Evolutionary conservation across 192 early-diverging fungal species (phyloP).

Genomic region (Backusella tarrabulga): DNA sequence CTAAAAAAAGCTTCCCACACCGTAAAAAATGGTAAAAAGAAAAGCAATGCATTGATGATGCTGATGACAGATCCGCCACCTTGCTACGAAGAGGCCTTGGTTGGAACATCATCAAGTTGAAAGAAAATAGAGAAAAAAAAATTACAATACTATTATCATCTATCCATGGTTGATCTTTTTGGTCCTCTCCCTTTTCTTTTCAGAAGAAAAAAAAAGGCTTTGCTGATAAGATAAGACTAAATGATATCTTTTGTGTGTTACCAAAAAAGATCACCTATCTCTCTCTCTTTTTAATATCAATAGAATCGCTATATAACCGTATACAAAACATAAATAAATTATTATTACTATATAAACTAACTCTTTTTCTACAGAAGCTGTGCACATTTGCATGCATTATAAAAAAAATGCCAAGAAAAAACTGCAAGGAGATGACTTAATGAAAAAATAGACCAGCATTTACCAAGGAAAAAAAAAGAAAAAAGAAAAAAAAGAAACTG

Average conservation of each 20-base stretch:
- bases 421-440: background rate
- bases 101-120: constrained; percentile 31
- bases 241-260: constrained; percentile 5
- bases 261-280: background rate
- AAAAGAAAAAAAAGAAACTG: background rate
- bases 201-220: background rate
- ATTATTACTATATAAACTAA: background rate
- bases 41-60: background rate
- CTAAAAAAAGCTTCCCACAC: background rate
- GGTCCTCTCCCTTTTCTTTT: background rate
- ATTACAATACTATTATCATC: constrained; percentile 33
- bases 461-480: background rate
- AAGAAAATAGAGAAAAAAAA: constrained; percentile 48
- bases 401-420: constrained; percentile 6
- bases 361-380: background rate
- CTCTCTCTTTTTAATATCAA: background rate
- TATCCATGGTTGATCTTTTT: background rate
- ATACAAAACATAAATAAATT: background rate
- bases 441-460: background rate
- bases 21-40: background rate
- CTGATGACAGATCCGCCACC: constrained; percentile 4
- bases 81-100: background rate
- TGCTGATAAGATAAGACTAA: background rate
- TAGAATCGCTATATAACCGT: background rate
- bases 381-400: constrained; percentile 1